phyloP scores from a whole-genome alignment of 768 basidiomycete genomes.

The Pleurotus pulmonarius region DNA sequence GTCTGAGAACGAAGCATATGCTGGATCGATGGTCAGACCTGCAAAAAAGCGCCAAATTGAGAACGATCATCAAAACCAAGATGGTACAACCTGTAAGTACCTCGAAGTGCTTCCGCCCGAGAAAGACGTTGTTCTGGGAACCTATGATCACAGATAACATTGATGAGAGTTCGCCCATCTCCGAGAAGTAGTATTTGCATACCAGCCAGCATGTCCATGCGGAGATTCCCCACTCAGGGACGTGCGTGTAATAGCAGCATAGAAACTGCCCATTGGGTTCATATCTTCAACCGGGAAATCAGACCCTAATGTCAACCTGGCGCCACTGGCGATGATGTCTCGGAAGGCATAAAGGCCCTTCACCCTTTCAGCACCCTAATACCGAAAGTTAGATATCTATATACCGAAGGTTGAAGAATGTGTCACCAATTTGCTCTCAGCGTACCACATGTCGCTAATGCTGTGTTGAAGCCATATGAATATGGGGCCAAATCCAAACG shows the following conservation, averaged over 20 bases:
- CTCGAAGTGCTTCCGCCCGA: conserved; percentile 72
- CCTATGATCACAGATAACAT: conserved; percentile 36
- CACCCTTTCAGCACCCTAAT: conserved; percentile 77
- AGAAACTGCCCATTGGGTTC: conserved; percentile 82
- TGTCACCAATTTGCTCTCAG: conserved; percentile 72
- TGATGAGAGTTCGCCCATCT: not conserved
- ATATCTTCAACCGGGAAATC: conserved; percentile 89
- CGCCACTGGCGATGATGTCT: conserved; percentile 59
- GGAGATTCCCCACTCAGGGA: conserved; percentile 71
- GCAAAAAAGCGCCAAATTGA: not conserved
- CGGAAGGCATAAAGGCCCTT: conserved; percentile 87
- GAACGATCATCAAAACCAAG: not conserved
- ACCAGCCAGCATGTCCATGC: conserved; percentile 84
- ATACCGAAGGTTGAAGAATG: not conserved
- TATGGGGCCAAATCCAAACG: not conserved
- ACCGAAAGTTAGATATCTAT: conserved; percentile 7
- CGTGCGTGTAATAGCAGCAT: conserved; percentile 81
- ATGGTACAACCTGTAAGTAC: conserved; percentile 23
- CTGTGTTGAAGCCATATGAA: conserved; percentile 27
- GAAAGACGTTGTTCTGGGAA: conserved; percentile 79
- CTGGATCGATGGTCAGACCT: conserved; percentile 88
- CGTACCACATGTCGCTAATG: conserved; percentile 88
- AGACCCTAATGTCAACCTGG: conserved; percentile 75
- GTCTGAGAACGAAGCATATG: conserved; percentile 85
- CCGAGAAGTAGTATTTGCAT: conserved; percentile 17